Conservation (phyloP, 352 stramenopile species). For the Hyaloperonospora arabidopsidis region DNA sequence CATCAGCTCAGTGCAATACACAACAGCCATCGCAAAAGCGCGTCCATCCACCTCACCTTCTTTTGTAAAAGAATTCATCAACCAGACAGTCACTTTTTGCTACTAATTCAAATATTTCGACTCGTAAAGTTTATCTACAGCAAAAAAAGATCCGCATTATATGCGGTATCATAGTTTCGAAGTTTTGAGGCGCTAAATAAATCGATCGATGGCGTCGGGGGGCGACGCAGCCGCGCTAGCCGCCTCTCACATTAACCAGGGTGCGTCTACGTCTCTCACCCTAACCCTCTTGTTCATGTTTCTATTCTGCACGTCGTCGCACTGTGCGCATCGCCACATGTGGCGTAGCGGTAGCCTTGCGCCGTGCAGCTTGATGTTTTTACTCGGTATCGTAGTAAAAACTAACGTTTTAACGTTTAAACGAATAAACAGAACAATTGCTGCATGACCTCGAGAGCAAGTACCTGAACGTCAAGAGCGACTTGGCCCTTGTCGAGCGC, state of each 20-base stretch:
- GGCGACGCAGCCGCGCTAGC: constrained; percentile 27
- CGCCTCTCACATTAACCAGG: constrained; percentile 42
- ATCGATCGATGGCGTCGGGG: too few species aligned
- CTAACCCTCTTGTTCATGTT: background rate
- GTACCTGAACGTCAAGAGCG: constrained; percentile 48
- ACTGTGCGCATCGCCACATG: background rate
- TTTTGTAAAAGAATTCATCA: too few species aligned
- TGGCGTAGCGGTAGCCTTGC: background rate
- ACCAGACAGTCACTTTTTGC: too few species aligned
- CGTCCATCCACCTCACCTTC: too few species aligned
- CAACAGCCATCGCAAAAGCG: too few species aligned
- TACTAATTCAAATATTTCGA: too few species aligned
- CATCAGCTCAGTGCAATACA: too few species aligned
- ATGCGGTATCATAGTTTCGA: background rate
- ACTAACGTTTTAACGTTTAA: constrained; percentile 13
- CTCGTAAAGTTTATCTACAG: too few species aligned
- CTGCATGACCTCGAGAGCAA: constrained; percentile 74
- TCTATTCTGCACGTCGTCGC: background rate
- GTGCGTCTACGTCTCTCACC: constrained; percentile 13
- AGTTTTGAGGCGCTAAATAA: too few species aligned
- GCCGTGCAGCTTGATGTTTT: background rate
- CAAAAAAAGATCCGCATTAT: too few species aligned
- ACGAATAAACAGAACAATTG: constrained; percentile 46
- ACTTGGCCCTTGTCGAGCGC: constrained; percentile 51
- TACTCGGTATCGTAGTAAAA: background rate